Percentiles rank a stretch among this genome's conserved stretches.
These are phyloP conservation scores for Boletus coccyginus DNA, from an alignment of 768 basidiomycete genomes.

Conservation along the genomic window DNA sequence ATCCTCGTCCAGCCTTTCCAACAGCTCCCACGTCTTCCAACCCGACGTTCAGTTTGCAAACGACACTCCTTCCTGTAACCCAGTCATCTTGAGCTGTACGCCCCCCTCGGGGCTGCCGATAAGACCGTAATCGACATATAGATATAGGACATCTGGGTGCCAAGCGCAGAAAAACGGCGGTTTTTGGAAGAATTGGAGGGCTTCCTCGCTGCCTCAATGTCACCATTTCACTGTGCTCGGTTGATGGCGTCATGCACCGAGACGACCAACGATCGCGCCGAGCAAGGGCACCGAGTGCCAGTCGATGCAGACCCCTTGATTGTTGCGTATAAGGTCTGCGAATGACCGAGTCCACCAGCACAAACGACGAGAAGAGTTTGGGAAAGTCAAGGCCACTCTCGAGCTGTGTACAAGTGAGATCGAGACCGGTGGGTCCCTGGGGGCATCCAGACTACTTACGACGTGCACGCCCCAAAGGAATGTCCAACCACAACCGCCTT, in stretches of 20 bases:
- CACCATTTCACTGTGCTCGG: background rate
- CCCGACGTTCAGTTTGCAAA: conserved; percentile 45
- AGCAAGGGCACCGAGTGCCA: conserved; percentile 10
- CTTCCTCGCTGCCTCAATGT: conserved; percentile 51
- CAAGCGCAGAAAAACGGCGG: conserved; percentile 70
- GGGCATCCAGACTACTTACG: conserved; percentile 44
- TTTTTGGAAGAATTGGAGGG: conserved; percentile 43
- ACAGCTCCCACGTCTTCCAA: conserved; percentile 27
- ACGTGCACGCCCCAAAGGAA: conserved; percentile 78
- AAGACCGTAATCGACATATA: conserved; percentile 64
- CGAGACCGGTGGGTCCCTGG: too few relatives aligned
- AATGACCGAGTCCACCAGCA: conserved; percentile 81
- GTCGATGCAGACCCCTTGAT: background rate
- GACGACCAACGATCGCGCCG: conserved; percentile 53
- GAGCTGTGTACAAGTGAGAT: conserved; percentile 36
- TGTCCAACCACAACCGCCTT: conserved; percentile 75
- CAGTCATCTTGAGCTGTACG: conserved; percentile 62
- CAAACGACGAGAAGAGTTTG: conserved; percentile 63
- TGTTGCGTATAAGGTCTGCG: conserved; percentile 13
- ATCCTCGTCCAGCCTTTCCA: conserved; percentile 27
- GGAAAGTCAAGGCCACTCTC: conserved; percentile 64
- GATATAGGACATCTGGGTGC: conserved; percentile 59
- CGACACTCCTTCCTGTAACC: conserved; percentile 59
- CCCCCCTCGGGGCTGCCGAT: conserved; percentile 32
- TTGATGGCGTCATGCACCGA: conserved; percentile 36